Percentiles rank a stretch among this genome's conserved stretches.
phyloP scores from a whole-genome alignment of 2,329 filamentous ascomycete species.

The Ceratocystis colombiana region DNA sequence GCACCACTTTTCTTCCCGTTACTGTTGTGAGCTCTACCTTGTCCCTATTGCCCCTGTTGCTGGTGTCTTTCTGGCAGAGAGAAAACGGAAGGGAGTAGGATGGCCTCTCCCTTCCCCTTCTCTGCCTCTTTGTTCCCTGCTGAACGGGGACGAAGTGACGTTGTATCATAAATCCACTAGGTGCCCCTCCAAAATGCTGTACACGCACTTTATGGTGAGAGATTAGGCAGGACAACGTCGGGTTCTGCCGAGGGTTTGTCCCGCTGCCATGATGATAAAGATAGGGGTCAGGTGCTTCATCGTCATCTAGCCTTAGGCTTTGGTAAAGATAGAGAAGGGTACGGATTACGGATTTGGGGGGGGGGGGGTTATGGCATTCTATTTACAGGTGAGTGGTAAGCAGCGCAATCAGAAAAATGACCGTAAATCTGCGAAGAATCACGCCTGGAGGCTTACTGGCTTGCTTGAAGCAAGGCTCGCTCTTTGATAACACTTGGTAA shows the following conservation, averaged over 20 bases:
- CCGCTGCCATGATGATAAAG: no score
- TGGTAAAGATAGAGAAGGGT: no score
- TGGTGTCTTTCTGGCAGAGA: neutral
- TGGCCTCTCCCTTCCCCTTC: neutral
- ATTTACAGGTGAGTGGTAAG: no score
- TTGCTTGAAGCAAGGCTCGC: no score
- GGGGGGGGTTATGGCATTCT: no score
- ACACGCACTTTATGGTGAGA: neutral
- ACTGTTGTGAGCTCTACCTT: neutral
- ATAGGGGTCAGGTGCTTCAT: no score
- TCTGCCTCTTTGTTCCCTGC: neutral
- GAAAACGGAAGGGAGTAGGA: neutral
- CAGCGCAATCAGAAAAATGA: no score
- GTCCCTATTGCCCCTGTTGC: neutral
- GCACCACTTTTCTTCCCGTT: neutral
- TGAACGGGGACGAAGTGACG: neutral
- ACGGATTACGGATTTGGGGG: no score
- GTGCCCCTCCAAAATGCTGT: neutral
- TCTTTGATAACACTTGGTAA: no score
- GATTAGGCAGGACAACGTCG: constrained; percentile 1
- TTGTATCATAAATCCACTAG: neutral
- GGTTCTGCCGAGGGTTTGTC: neutral
- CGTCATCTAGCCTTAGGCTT: no score
- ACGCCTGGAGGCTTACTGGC: no score
- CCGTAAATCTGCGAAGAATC: no score